Evolutionary conservation across 2,329 filamentous ascomycete species (phyloP).

Genomic region (Pseudogymnoascus sp.): DNA sequence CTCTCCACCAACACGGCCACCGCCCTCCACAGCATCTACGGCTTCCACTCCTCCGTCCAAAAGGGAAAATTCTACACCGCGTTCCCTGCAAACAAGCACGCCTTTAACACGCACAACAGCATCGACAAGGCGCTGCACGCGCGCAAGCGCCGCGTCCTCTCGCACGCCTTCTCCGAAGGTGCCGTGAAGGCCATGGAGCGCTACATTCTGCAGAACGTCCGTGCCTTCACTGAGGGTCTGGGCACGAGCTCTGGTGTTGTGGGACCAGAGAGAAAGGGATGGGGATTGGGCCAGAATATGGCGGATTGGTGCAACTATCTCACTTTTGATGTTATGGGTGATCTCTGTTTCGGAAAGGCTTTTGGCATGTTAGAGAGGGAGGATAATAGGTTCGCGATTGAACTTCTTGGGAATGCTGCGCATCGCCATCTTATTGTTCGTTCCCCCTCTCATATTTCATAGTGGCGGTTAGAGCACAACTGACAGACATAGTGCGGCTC

Average conservation of each 20-base stretch:
- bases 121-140: constrained; percentile 62
- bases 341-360: constrained; percentile 41
- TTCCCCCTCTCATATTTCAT: not conserved
- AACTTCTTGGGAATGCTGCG: constrained; percentile 58
- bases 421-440: constrained; percentile 58
- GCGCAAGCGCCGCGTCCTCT: constrained; percentile 54
- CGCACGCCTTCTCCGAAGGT: constrained; percentile 51
- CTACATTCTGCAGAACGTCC: constrained; percentile 23
- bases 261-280: constrained; percentile 34
- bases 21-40: constrained; percentile 59
- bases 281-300: constrained; percentile 53
- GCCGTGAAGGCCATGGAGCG: constrained; percentile 26
- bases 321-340: constrained; percentile 43
- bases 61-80: constrained; percentile 68
- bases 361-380: constrained; percentile 39
- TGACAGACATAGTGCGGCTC: constrained; percentile 49
- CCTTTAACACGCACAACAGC: constrained; percentile 63
- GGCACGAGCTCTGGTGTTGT: constrained; percentile 27
- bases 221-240: constrained; percentile 56
- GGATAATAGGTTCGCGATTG: constrained; percentile 57
- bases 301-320: constrained; percentile 34
- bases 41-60: constrained; percentile 52
- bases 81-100: constrained; percentile 55
- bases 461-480: not conserved
- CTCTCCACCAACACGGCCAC: constrained; percentile 67